Conservation (phyloP, 140 eudicot genomes). For the Anethum foeniculum region DNA sequence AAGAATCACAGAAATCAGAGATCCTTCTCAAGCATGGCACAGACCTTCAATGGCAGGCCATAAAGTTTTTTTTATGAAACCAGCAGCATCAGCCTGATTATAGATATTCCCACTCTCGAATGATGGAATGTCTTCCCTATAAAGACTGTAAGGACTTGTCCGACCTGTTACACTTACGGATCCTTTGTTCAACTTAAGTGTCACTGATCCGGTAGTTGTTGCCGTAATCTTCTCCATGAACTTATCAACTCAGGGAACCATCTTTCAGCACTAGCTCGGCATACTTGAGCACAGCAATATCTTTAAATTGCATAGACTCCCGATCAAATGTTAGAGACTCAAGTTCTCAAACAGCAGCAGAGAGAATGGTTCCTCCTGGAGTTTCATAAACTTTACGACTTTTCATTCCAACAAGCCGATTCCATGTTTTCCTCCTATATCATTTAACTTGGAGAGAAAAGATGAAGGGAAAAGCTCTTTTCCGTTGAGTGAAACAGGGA, state of each 20-base stretch:
- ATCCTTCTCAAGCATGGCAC: constrained; percentile 89
- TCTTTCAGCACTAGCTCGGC: constrained; percentile 92
- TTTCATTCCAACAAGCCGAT: constrained; percentile 87
- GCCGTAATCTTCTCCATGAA: constrained; percentile 75
- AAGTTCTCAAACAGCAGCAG: constrained; percentile 71
- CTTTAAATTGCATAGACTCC: constrained; percentile 82
- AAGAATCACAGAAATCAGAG: background rate
- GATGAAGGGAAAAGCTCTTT: constrained; percentile 78
- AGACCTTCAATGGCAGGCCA: constrained; percentile 82
- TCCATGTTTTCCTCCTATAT: constrained; percentile 80
- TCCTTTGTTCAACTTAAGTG: constrained; percentile 77
- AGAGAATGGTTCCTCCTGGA: constrained; percentile 92
- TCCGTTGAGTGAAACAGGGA: constrained; percentile 82
- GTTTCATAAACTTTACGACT: constrained; percentile 97
- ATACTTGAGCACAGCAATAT: constrained; percentile 67
- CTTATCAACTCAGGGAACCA: constrained; percentile 93
- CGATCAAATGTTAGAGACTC: constrained; percentile 93
- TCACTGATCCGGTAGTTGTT: constrained; percentile 86
- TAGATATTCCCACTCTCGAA: constrained; percentile 86
- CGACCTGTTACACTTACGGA: constrained; percentile 71
- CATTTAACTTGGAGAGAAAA: constrained; percentile 72
- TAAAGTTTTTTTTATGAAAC: constrained; percentile 67
- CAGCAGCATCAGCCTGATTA: constrained; percentile 92
- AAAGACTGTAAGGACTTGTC: constrained; percentile 69
- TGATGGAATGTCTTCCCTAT: constrained; percentile 83